Conservation (phyloP, 768 basidiomycete genomes). For the Dentipellis fragilis region DNA sequence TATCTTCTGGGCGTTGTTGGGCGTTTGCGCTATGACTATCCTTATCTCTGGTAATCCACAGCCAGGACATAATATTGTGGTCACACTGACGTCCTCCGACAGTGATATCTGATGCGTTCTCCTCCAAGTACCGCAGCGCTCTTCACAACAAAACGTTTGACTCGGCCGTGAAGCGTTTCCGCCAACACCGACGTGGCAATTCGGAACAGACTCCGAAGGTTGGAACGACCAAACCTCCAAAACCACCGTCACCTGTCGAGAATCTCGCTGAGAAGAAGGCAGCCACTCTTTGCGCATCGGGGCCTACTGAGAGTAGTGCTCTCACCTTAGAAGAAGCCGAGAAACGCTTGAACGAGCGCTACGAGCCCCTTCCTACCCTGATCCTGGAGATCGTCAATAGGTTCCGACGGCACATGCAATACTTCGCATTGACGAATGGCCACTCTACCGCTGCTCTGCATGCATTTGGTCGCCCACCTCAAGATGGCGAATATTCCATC, state of each 20-base stretch:
- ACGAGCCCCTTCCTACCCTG: constrained; percentile 30
- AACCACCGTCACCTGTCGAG: too few species aligned
- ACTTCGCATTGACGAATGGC: constrained; percentile 17
- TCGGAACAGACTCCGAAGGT: neutral
- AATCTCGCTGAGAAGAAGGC: too few species aligned
- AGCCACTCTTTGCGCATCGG: too few species aligned
- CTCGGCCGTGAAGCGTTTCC: constrained; percentile 11
- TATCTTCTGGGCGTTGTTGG: constrained; percentile 69
- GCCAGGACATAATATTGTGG: neutral
- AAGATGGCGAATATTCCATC: neutral
- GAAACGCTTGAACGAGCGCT: constrained; percentile 17
- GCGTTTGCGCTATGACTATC: constrained; percentile 68
- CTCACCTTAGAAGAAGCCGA: constrained; percentile 5
- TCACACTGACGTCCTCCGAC: neutral
- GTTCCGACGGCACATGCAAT: constrained; percentile 33
- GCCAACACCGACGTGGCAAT: neutral
- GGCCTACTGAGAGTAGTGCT: too few species aligned
- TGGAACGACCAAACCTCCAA: too few species aligned
- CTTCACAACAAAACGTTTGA: constrained; percentile 9
- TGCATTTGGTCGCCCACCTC: constrained; percentile 2
- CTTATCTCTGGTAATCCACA: constrained; percentile 50
- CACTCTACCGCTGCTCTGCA: neutral
- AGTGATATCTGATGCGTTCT: constrained; percentile 63
- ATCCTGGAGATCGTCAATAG: constrained; percentile 27
- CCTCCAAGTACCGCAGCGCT: constrained; percentile 36